Percentiles rank a stretch among this genome's conserved stretches.
Conservation (phyloP, 345 rosid genomes). For the Brassica napus region DNA sequence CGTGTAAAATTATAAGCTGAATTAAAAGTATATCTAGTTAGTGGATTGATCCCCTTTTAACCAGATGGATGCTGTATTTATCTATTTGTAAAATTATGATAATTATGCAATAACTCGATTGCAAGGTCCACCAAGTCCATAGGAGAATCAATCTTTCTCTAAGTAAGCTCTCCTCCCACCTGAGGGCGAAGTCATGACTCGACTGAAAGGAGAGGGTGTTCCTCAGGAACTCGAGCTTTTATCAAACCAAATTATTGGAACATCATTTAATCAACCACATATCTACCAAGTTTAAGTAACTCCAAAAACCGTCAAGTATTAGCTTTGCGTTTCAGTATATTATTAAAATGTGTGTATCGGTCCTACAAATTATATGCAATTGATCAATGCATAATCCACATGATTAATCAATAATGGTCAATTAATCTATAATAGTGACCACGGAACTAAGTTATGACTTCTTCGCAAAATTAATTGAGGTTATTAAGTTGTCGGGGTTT, state of each 20-base stretch:
- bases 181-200: too few relatives aligned
- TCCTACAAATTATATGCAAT: background rate
- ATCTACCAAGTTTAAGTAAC: background rate
- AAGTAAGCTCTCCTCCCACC: too few relatives aligned
- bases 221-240: too few relatives aligned
- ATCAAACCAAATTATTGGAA: background rate
- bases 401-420: too few relatives aligned
- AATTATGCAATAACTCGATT: background rate
- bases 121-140: too few relatives aligned
- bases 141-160: too few relatives aligned
- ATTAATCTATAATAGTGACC: background rate
- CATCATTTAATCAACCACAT: background rate
- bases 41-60: background rate
- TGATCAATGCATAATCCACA: background rate
- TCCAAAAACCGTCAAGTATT: background rate
- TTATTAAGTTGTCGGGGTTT: conserved; percentile 11
- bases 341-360: background rate
- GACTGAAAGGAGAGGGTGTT: too few relatives aligned
- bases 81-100: background rate
- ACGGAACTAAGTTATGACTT: background rate
- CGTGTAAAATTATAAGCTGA: background rate
- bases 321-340: background rate
- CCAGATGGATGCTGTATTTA: background rate
- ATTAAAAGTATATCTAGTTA: background rate
- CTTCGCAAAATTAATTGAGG: background rate